These are phyloP conservation scores for Nemania sp. DNA, from an alignment of 2,329 filamentous ascomycete species.

Conservation along the genomic window DNA sequence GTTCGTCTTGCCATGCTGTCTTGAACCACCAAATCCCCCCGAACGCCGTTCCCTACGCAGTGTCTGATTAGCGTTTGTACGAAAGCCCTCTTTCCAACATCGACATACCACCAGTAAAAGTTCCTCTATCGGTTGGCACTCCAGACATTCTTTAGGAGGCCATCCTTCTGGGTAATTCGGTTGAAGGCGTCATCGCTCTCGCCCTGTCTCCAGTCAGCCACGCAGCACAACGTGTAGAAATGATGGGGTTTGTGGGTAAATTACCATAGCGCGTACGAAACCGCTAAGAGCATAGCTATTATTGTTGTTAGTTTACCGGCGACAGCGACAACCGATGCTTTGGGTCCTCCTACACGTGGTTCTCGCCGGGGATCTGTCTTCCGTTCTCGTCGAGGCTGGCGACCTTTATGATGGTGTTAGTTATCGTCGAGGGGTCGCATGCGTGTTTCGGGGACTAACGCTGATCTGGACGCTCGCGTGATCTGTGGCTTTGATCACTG, in stretches of 20 bases:
- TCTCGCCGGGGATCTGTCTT: conserved; percentile 69
- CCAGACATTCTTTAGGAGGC: conserved; percentile 97
- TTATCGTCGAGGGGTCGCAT: background rate
- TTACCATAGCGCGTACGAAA: conserved; percentile 86
- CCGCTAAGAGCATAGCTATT: conserved; percentile 96
- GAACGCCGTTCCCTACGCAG: conserved; percentile 36
- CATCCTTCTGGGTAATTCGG: conserved; percentile 93
- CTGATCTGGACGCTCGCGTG: conserved; percentile 85
- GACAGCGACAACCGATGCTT: background rate
- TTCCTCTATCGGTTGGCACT: conserved; percentile 66
- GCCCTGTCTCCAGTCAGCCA: conserved; percentile 51
- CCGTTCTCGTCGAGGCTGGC: conserved; percentile 99
- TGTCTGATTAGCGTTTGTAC: conserved; percentile 15
- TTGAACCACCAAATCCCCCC: conserved; percentile 36
- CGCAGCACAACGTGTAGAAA: background rate
- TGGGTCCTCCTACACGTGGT: conserved; percentile 26
- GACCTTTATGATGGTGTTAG: conserved; percentile 47
- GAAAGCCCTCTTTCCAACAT: background rate
- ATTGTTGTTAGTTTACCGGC: conserved; percentile 71
- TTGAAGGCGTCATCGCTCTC: conserved; percentile 98
- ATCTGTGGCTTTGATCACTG: conserved; percentile 98
- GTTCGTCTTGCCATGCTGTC: conserved; percentile 39
- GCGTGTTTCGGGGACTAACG: conserved; percentile 14
- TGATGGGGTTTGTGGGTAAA: background rate
- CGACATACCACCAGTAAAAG: conserved; percentile 32